Base-by-base conservation (phyloP, 768 basidiomycete species). In the Termitomyces sp. region DNA sequence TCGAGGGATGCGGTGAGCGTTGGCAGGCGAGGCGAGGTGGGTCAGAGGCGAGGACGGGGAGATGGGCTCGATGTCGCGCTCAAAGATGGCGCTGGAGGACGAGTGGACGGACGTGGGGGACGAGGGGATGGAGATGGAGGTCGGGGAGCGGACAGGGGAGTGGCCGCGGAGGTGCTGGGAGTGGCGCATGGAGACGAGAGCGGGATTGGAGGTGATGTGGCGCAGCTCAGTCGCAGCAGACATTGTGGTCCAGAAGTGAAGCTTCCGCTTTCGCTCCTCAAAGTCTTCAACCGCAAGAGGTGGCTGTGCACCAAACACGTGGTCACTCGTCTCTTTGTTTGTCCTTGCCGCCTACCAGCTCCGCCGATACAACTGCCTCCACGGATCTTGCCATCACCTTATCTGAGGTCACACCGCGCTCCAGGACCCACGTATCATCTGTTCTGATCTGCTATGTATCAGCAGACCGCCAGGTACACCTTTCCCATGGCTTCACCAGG, bases 71-170 rank as follows among this genome's bases (percentile, higher is more conserved):
- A 95, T 92, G 68, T 95, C 92, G 36, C 92, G 84, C 71, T 95
- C 92, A 59, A 95, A 95, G 57, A 94, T 95, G 37, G 92, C 92
- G 0, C 91, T 93, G 0, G 90, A 90, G 0, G 90, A 90, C 0
- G 90, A 93, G 64, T 90, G 80, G 2, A 90, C 82, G 34, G 88
- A 90, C 20, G 88, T 88, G 3, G 89, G 89, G 1, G 86, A 88
- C 16, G 87, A 90, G 0, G 88, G 88, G 57, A 90, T 90, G 13
- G 87, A 88, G n/a, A 90, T 90, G 13, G 87, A 88, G n/a, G 74
- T 76, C 1, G 88, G 87, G 0, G 88, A 88, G 24, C 79, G 78
- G 51, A 69, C 67, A 7, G 70, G 72, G 12, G 48, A 50, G 34
- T 50, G 48, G 8, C 14, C 51, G 42, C 77, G 76, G 18, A 81